phyloP scores from a whole-genome alignment of 306 rosid genomes.

The Vigna trinervia region DNA sequence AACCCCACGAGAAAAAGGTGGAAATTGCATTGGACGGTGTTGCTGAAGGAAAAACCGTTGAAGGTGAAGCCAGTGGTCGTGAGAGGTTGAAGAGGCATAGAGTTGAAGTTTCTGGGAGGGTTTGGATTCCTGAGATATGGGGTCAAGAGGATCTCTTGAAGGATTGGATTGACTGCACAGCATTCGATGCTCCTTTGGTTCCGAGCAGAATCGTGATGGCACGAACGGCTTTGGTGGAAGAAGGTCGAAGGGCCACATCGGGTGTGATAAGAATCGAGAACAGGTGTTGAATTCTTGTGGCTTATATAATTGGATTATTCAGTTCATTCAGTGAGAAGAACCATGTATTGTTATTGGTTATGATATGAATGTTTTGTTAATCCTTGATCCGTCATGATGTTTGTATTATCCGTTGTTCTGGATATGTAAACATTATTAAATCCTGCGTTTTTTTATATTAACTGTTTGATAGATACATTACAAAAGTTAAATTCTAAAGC shows the following conservation, averaged over 20 bases:
- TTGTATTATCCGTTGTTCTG: neutral
- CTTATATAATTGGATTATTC: conserved; percentile 6
- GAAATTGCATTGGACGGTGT: conserved; percentile 14
- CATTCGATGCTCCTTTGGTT: conserved; percentile 74
- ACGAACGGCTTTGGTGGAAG: conserved; percentile 68
- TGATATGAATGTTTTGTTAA: neutral
- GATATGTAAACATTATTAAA: neutral
- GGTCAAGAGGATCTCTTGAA: conserved; percentile 87
- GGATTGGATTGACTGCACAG: conserved; percentile 85
- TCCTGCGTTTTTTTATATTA: neutral
- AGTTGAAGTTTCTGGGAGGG: conserved; percentile 72
- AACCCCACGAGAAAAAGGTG: conserved; percentile 10
- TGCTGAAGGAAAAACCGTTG: neutral
- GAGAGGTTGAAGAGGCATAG: conserved; percentile 84
- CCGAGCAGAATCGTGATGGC: conserved; percentile 68
- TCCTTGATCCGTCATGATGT: neutral
- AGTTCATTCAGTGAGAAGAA: neutral
- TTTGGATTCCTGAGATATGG: conserved; percentile 94
- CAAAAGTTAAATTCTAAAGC: neutral
- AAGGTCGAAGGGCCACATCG: conserved; percentile 58
- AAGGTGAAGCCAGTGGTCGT: conserved; percentile 58
- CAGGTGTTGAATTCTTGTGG: conserved; percentile 56
- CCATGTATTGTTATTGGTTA: neutral
- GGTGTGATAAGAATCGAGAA: conserved; percentile 56
- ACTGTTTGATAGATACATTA: too few relatives aligned